Evolutionary conservation across 495 filamentous ascomycete species (phyloP).

Genomic region (Baudoinia panamericana): DNA sequence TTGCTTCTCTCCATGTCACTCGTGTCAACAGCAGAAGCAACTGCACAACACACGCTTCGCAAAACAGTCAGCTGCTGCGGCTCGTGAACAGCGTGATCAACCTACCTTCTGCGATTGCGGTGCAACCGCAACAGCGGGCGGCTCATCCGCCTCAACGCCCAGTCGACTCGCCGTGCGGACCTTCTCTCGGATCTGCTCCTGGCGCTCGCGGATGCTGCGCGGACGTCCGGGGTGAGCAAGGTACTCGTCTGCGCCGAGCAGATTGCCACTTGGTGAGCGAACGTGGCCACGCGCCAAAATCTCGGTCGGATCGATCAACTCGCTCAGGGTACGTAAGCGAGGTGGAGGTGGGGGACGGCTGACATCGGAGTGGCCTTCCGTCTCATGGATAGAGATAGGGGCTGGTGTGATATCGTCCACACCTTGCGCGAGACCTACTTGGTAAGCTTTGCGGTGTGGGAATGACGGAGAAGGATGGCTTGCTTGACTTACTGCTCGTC

Average conservation of each 20-base stretch:
- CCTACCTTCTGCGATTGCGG: neutral
- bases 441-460: neutral
- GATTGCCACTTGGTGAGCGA: slow-evolving; percentile 25
- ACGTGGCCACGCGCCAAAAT: slow-evolving; percentile 13
- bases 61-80: neutral
- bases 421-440: neutral
- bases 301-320: slow-evolving; percentile 27
- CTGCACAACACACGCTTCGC: neutral
- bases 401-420: neutral
- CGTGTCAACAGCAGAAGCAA: slow-evolving; percentile 1
- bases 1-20: too few relatives aligned
- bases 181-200: slow-evolving; percentile 21
- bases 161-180: slow-evolving; percentile 4
- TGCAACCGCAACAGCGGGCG: neutral
- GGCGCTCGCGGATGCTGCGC: slow-evolving; percentile 27
- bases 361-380: slow-evolving; percentile 14
- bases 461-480: neutral
- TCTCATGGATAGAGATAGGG: slow-evolving; percentile 1
- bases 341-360: slow-evolving; percentile 22
- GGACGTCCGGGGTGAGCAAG: slow-evolving; percentile 24
- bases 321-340: slow-evolving; percentile 22
- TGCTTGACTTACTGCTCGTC: slow-evolving; percentile 3
- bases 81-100: neutral
- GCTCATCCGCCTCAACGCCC: neutral
- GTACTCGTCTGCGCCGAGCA: slow-evolving; percentile 20